Percentiles rank a stretch among this genome's conserved stretches.
Evolutionary conservation across 805 yeast genomes (phyloP).

Genomic region (Ogataea angusta): DNA sequence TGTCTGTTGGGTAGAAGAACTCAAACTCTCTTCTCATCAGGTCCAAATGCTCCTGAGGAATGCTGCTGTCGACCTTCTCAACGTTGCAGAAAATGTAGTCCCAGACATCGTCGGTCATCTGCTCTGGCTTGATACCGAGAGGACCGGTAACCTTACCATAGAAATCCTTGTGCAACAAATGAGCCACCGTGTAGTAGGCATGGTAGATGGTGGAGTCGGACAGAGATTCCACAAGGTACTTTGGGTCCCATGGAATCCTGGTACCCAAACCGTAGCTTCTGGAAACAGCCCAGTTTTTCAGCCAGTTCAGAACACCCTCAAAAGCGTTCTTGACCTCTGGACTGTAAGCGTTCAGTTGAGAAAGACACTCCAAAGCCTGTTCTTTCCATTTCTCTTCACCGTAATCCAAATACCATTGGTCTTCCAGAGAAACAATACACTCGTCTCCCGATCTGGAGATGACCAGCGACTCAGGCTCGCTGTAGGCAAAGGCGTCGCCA

Average conservation of each 20-base stretch:
- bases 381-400: conserved; percentile 92
- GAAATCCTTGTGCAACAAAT: conserved; percentile 80
- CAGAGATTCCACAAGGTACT: conserved; percentile 87
- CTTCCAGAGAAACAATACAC: conserved; percentile 95
- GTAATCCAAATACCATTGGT: conserved; percentile 97
- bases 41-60: conserved; percentile 65
- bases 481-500: conserved; percentile 83
- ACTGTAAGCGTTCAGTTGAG: conserved; percentile 70
- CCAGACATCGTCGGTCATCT: conserved; percentile 90
- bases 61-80: conserved; percentile 53
- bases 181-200: conserved; percentile 88
- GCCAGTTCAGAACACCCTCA: conserved; percentile 93
- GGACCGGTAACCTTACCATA: conserved; percentile 77
- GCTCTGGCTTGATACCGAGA: conserved; percentile 70
- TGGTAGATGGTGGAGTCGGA: conserved; percentile 96
- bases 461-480: conserved; percentile 89
- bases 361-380: conserved; percentile 75
- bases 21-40: conserved; percentile 90
- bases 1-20: conserved; percentile 93
- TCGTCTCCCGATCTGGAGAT: conserved; percentile 95
- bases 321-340: conserved; percentile 87
- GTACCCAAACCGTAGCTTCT: conserved; percentile 97
- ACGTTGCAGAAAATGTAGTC: conserved; percentile 81
- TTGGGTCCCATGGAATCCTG: conserved; percentile 93
- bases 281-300: conserved; percentile 97